A percentile compares a stretch with the other conserved stretches of the same genome.
Evolutionary conservation across 768 basidiomycete genomes (phyloP).

Genomic region (Hypholoma sublateritium): DNA sequence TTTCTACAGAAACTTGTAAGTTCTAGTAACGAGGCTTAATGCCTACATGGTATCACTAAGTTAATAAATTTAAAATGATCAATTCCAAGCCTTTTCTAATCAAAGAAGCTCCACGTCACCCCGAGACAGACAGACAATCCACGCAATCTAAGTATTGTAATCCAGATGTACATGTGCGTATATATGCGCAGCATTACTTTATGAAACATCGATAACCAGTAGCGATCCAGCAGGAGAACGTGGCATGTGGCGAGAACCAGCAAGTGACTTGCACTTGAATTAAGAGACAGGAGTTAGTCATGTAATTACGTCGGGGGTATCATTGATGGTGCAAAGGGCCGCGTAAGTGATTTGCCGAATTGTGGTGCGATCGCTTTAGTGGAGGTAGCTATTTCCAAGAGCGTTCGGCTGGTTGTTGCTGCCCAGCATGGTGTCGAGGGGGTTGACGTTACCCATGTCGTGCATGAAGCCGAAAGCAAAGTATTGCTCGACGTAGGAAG

Average conservation of each 20-base stretch:
- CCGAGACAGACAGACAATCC: neutral
- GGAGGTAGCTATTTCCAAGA: constrained; percentile 54
- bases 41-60: too few relatives aligned
- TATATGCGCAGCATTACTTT: constrained; percentile 22
- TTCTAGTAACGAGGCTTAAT: too few relatives aligned
- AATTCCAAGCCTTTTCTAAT: too few relatives aligned
- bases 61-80: too few relatives aligned
- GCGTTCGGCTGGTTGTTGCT: constrained; percentile 43
- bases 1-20: too few relatives aligned
- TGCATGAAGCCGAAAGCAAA: constrained; percentile 68
- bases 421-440: constrained; percentile 50
- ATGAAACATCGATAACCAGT: constrained; percentile 21
- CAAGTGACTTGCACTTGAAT: constrained; percentile 21
- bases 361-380: constrained; percentile 16
- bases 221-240: constrained; percentile 20
- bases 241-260: constrained; percentile 6
- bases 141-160: neutral
- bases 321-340: constrained; percentile 12
- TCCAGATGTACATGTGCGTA: constrained; percentile 1
- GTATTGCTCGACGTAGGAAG: constrained; percentile 38
- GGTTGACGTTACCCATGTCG: constrained; percentile 56
- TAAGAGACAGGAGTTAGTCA: constrained; percentile 9
- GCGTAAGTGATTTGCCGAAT: neutral
- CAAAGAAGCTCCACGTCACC: too few relatives aligned
- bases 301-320: constrained; percentile 26